Conservation (phyloP, 345 rosid species). For the Boechera stricta region DNA sequence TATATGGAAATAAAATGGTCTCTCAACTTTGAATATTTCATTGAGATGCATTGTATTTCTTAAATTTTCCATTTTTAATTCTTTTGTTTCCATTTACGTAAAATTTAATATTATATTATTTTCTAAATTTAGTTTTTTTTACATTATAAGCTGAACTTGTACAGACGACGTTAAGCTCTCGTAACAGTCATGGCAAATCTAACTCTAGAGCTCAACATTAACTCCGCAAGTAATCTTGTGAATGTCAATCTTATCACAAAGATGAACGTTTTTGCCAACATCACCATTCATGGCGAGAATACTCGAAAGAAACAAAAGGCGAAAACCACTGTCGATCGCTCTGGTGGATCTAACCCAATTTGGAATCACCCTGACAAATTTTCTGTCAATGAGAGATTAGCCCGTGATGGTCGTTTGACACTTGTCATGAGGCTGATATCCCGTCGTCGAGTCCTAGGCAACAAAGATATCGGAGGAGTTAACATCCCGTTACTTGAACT, state of each 20-base stretch:
- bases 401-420: conserved; percentile 49
- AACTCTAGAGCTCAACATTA: conserved; percentile 58
- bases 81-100: not conserved
- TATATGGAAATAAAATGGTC: not conserved
- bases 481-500: conserved; percentile 68
- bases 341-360: conserved; percentile 60
- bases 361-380: conserved; percentile 66
- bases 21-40: not conserved
- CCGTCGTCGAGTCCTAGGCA: conserved; percentile 52
- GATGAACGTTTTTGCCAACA: conserved; percentile 69
- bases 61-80: not conserved
- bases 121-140: not conserved
- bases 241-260: conserved; percentile 66
- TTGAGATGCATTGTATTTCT: not conserved
- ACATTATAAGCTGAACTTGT: not conserved
- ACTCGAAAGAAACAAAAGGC: conserved; percentile 41
- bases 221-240: conserved; percentile 60
- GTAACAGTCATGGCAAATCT: conserved; percentile 50
- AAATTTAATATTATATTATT: not conserved
- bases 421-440: conserved; percentile 56
- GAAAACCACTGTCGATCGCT: conserved; percentile 50
- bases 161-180: not conserved
- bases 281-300: conserved; percentile 52
- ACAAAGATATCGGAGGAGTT: conserved; percentile 66
- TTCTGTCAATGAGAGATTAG: conserved; percentile 50